Conservation (phyloP, 768 basidiomycete genomes). For the Tubosaeta brunneosetosa region DNA sequence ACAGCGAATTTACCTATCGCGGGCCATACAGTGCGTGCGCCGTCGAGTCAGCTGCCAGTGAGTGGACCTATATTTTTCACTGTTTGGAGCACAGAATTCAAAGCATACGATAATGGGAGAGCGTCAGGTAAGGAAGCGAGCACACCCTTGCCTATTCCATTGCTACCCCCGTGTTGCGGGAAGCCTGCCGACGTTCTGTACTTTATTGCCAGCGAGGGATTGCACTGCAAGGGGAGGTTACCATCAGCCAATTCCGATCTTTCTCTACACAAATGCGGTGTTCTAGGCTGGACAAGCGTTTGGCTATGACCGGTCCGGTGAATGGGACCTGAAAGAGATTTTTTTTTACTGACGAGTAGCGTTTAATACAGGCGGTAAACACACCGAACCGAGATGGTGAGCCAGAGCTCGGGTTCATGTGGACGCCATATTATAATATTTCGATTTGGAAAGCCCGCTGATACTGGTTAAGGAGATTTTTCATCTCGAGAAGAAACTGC, state of each 20-base stretch:
- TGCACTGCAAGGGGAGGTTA: not conserved
- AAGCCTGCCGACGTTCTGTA: not conserved
- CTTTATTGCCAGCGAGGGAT: not conserved
- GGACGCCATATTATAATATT: not conserved
- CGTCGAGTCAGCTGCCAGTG: not conserved
- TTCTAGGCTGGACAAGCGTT: not conserved
- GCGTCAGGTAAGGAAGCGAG: too few species aligned
- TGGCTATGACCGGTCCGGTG: not conserved
- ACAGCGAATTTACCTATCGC: not conserved
- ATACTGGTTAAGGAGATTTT: constrained; percentile 12
- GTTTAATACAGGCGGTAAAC: not conserved
- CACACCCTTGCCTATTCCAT: not conserved
- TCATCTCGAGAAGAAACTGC: constrained; percentile 7
- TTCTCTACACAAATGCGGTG: not conserved
- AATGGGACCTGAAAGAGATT: not conserved
- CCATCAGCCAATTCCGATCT: not conserved
- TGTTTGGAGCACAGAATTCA: not conserved
- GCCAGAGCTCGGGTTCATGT: constrained; percentile 1
- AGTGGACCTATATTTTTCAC: not conserved
- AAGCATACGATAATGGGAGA: not conserved
- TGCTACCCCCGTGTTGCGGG: not conserved
- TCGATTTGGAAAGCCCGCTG: not conserved
- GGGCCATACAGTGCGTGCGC: not conserved
- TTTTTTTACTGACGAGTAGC: not conserved
- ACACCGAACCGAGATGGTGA: not conserved